Evolutionary conservation across 495 filamentous ascomycete genomes (phyloP).

Genomic region (Halenospora varia): DNA sequence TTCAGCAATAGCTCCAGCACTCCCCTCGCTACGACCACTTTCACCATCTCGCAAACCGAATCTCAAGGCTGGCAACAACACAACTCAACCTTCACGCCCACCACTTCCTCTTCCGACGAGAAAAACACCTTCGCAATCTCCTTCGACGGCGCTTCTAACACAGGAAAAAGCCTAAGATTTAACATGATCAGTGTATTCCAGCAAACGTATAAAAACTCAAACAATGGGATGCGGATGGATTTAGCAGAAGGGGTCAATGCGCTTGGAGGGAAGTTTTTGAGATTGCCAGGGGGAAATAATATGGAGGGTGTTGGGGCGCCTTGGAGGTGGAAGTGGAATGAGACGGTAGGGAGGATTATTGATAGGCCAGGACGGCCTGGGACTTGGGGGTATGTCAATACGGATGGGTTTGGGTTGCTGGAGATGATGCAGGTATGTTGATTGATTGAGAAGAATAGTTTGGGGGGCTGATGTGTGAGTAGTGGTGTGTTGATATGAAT

Average conservation of each 20-base stretch:
- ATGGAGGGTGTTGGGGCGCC: slow-evolving; percentile 35
- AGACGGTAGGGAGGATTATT: slow-evolving; percentile 46
- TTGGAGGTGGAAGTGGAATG: slow-evolving; percentile 49
- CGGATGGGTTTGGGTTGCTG: slow-evolving; percentile 40
- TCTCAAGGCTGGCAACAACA: slow-evolving; percentile 28
- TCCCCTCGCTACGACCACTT: slow-evolving; percentile 32
- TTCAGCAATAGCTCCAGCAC: slow-evolving; percentile 28
- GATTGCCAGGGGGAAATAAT: slow-evolving; percentile 51
- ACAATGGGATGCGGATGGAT: slow-evolving; percentile 47
- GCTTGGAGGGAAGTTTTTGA: slow-evolving; percentile 39
- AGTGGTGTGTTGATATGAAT: slow-evolving; percentile 50
- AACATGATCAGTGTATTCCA: slow-evolving; percentile 48
- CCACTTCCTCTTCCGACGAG: slow-evolving; percentile 30
- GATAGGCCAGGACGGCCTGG: slow-evolving; percentile 43
- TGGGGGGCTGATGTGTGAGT: neutral
- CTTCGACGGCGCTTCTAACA: slow-evolving; percentile 36
- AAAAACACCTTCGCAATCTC: slow-evolving; percentile 49
- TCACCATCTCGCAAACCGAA: slow-evolving; percentile 32
- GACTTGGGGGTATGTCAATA: slow-evolving; percentile 48
- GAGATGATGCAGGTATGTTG: slow-evolving; percentile 23
- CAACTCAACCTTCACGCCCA: slow-evolving; percentile 30
- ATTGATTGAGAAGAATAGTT: slow-evolving; percentile 10
- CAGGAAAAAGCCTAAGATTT: slow-evolving; percentile 40
- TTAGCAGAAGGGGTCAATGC: slow-evolving; percentile 38
- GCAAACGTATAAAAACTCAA: slow-evolving; percentile 42